Base-by-base conservation (phyloP, 192 early-diverging fungal species). In the Geosiphon pyriformis region DNA sequence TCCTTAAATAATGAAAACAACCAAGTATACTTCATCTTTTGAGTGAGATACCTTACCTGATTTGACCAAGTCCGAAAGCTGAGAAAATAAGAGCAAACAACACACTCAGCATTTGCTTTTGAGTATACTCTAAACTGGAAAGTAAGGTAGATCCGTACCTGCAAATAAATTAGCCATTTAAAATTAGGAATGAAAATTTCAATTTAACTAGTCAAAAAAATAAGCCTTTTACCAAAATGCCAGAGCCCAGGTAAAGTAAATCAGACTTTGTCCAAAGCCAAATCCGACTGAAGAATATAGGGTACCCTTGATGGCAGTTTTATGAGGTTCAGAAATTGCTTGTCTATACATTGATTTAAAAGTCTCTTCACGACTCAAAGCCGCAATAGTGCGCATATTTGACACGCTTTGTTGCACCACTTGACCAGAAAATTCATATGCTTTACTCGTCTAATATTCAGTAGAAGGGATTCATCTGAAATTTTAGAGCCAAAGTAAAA, bases 321-420 rank as follows among this genome's bases (percentile, higher is more conserved):
- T 61, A 71, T 96, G 89, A 2, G 92, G 92, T 18, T 70, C 76
- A 3, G 76, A 63, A 65, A 87, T 85, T 51, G 83, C 83, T 0
- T 70, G 69, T n/a, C 61, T 48, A 68, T 87, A 96, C 49, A 77
- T 75, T 6, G 69, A 58, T 61, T 84, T 82, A 68, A 96, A 96
- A 29, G 72, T 70, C 26, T 76, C 67, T 70, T 94, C 87, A 51
- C 86, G 82, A 10, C 80, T 87, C 12, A 96, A 78, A 3, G 91
- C 77, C 32, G 86, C 83, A 30, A 96, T 89, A 1, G 94, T 96
- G 27, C 91, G 87, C 49, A 96, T 88, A 54, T 89, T 86, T 10
- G 81, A 76, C n/a, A 96, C 87, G 10, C 92, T 89, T 72, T 94
- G 92, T 72, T 82, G 80, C 25, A 93, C 91, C 61, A 91, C 83